Conservation (phyloP, 2,329 filamentous ascomycete species). For the Sporothrix pallida region DNA sequence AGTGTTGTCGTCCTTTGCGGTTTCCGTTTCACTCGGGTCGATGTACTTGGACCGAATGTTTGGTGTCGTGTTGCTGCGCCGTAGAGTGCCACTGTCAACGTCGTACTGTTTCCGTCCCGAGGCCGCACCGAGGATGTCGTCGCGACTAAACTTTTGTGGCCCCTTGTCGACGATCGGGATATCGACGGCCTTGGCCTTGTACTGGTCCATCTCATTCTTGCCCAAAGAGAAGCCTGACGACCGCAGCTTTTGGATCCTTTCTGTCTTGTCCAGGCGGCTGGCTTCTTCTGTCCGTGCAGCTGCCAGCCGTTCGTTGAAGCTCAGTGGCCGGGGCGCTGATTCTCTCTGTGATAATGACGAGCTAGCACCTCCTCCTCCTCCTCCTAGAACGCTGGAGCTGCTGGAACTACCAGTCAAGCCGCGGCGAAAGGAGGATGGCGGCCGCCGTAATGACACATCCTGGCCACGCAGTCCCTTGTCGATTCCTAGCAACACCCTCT, state of each 20-base stretch:
- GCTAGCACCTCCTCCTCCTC: background rate
- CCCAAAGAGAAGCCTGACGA: constrained; percentile 64
- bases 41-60: constrained; percentile 38
- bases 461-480: constrained; percentile 82
- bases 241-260: constrained; percentile 59
- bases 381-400: background rate
- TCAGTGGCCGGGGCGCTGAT: constrained; percentile 50
- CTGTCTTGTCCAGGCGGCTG: constrained; percentile 56
- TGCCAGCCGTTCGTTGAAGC: constrained; percentile 86
- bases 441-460: constrained; percentile 83
- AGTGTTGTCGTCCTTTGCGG: background rate
- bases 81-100: constrained; percentile 35
- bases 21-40: constrained; percentile 2
- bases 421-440: constrained; percentile 56
- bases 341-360: constrained; percentile 36
- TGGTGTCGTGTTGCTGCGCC: constrained; percentile 54
- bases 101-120: constrained; percentile 16
- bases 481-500: constrained; percentile 80
- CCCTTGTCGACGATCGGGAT: constrained; percentile 57
- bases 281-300: constrained; percentile 66
- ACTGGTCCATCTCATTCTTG: constrained; percentile 63
- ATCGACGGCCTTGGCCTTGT: constrained; percentile 63
- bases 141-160: constrained; percentile 64
- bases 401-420: constrained; percentile 29
- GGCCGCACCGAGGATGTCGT: constrained; percentile 60